phyloP scores from a whole-genome alignment of 352 stramenopile species.

The Detonula confervacea region DNA sequence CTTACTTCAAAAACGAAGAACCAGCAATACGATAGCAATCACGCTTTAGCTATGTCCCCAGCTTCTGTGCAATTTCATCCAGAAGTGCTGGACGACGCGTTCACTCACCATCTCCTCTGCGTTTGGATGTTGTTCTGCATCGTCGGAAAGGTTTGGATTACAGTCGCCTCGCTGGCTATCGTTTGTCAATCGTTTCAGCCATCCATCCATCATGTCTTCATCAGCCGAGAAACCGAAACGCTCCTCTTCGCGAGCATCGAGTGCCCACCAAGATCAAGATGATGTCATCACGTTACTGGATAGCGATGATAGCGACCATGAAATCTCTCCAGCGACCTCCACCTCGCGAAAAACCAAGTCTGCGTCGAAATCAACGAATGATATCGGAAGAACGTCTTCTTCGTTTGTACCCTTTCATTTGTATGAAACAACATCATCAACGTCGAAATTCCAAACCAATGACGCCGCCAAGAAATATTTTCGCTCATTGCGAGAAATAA shows the following conservation, averaged over 20 bases:
- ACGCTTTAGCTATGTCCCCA: too few species aligned
- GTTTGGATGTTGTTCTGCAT: too few species aligned
- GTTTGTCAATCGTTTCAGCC: too few species aligned
- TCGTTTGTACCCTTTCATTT: slow-evolving; percentile 25
- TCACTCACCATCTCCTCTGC: too few species aligned
- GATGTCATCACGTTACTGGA: background rate
- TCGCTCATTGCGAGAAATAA: slow-evolving; percentile 65
- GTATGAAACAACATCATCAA: slow-evolving; percentile 12
- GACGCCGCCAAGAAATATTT: slow-evolving; percentile 39
- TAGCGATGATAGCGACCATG: background rate
- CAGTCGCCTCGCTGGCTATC: too few species aligned
- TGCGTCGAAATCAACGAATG: background rate
- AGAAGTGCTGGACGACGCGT: too few species aligned
- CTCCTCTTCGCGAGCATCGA: too few species aligned
- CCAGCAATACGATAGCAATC: too few species aligned
- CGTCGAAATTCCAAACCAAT: background rate
- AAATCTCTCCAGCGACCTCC: background rate
- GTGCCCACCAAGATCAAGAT: background rate
- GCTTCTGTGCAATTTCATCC: too few species aligned
- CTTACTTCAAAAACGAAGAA: too few species aligned
- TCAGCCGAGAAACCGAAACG: too few species aligned
- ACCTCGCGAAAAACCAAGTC: background rate
- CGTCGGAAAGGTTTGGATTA: too few species aligned
- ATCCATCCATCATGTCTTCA: background rate
- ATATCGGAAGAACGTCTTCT: slow-evolving; percentile 6